Percentiles rank a stretch among this genome's conserved stretches.
These are phyloP conservation scores for Malus hybrid DNA, from an alignment of 331 rosid genomes.

Conservation along the genomic window DNA sequence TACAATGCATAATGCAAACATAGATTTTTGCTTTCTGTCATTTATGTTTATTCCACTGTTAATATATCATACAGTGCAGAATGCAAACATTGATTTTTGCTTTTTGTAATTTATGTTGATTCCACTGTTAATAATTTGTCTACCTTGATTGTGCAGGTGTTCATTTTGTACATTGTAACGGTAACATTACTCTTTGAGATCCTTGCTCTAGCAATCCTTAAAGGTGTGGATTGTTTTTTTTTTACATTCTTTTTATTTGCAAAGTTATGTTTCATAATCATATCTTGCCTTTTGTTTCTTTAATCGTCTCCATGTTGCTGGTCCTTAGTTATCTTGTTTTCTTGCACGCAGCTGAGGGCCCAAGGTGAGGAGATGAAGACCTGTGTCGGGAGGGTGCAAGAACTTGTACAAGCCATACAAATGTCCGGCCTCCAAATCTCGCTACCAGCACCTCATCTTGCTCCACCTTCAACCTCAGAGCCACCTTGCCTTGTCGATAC, in stretches of 20 bases:
- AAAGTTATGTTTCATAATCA: neutral
- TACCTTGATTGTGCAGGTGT: slow-evolving; percentile 58
- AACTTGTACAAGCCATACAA: no score
- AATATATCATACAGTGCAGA: no score
- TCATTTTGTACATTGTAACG: slow-evolving; percentile 57
- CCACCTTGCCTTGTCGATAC: no score
- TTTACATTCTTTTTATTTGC: slow-evolving; percentile 4
- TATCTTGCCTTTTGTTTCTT: neutral
- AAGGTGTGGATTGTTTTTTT: slow-evolving; percentile 41
- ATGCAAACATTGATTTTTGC: no score
- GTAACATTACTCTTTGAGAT: slow-evolving; percentile 64
- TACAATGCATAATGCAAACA: neutral
- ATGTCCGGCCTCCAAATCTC: no score
- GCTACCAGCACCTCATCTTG: no score
- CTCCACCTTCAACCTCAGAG: no score
- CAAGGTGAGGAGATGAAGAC: no score
- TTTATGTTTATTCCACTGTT: no score
- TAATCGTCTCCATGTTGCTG: neutral
- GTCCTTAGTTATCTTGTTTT: neutral
- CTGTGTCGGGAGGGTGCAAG: no score
- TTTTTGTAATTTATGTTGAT: neutral
- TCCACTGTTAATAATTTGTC: neutral
- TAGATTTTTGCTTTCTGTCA: neutral
- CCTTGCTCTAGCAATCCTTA: slow-evolving; percentile 51
- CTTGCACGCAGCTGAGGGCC: neutral